Evolutionary conservation across 1,284 basidiomycete species (phyloP).

Genomic region (Puccinia novopanici): DNA sequence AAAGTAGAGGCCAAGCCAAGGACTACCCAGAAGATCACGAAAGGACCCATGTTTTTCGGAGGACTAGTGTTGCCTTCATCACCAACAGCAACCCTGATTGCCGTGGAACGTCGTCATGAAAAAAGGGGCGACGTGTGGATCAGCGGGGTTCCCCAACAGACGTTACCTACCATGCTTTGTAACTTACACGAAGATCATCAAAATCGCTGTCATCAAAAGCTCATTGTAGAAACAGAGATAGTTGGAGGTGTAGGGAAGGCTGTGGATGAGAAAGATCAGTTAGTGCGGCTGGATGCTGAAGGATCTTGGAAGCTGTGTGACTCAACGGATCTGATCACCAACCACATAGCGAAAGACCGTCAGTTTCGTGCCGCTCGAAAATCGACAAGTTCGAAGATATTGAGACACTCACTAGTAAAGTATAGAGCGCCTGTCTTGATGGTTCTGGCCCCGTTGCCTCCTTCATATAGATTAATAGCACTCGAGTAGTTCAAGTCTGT

Average conservation of each 20-base stretch:
- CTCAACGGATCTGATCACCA: conserved; percentile 35
- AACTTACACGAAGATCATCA: conserved; percentile 48
- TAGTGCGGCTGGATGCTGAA: not conserved
- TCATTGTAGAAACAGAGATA: conserved; percentile 49
- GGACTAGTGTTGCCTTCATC: conserved; percentile 47
- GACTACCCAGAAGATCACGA: conserved; percentile 50
- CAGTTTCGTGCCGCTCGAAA: not conserved
- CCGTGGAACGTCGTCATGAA: not conserved
- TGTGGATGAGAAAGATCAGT: not conserved
- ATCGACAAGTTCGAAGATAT: not conserved
- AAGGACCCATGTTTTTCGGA: conserved; percentile 34
- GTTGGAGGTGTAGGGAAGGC: conserved; percentile 49
- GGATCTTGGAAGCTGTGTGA: not conserved
- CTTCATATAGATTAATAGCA: conserved; percentile 42
- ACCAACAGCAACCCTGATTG: conserved; percentile 31
- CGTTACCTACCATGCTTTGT: not conserved
- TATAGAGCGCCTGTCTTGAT: conserved; percentile 43
- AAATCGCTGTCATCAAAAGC: conserved; percentile 46
- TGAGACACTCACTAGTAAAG: conserved; percentile 38
- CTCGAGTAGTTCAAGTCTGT: conserved; percentile 46
- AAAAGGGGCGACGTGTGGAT: not conserved
- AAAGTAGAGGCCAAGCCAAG: conserved; percentile 41
- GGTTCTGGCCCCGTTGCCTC: conserved; percentile 21
- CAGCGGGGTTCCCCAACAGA: not conserved
- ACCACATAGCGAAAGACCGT: not conserved